Evolutionary conservation across 2,329 filamentous ascomycete genomes (phyloP), one percentile per base, ranked within the genome.

Genomic region (Fusarium nematophilum): DNA sequence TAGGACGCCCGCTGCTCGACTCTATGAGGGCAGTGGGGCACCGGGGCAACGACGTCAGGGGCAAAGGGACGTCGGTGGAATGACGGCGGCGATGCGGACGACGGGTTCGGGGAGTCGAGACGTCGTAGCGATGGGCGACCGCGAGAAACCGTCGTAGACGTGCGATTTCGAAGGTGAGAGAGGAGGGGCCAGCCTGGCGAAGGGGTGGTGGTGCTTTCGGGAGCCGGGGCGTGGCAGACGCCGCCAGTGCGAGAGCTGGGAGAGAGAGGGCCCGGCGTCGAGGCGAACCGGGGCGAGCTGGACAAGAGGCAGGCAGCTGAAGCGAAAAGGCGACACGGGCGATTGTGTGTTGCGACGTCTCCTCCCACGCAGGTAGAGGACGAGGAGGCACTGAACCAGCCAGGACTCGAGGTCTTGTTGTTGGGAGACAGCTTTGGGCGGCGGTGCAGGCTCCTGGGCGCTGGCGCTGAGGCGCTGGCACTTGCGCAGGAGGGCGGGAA

Each of bases 21-120:
- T 62, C 44, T 63, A 61, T 43, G 53, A 67, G 53, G 51, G 56
- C 67, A 64, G 65, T 70, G 65, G 67, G 67, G 65, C 66, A 72
- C 60, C 67, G 64, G 65, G 65, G 64, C 62, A 65, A 71, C 67
- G 69, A 71, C 66, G 68, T 72, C 72, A 71, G 68, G 67, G 64
- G 69, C 59, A 57, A 66, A 68, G 45, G 43, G 58, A 62, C 49
- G 53, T 62, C 50, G 57, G 58, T 54, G 54, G 51, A 39, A 48
- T 57, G 57, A 64, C 53, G 53, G 52, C 43, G 48, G 46, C 59
- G 59, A 62, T 51, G 62, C 51, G 51, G 50, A 51, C 42, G 53
- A 61, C 44, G 40, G 53, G 42, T 58, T 64, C 54, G 55, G 52
- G 50, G 38, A 30, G 47, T 39, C 43, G 42, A 49, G 46, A 49